A percentile compares a stretch with the other conserved stretches of the same genome.
These are phyloP conservation scores for Penicillium occitanis DNA, from an alignment of 2,329 filamentous ascomycete genomes.

Conservation along the genomic window DNA sequence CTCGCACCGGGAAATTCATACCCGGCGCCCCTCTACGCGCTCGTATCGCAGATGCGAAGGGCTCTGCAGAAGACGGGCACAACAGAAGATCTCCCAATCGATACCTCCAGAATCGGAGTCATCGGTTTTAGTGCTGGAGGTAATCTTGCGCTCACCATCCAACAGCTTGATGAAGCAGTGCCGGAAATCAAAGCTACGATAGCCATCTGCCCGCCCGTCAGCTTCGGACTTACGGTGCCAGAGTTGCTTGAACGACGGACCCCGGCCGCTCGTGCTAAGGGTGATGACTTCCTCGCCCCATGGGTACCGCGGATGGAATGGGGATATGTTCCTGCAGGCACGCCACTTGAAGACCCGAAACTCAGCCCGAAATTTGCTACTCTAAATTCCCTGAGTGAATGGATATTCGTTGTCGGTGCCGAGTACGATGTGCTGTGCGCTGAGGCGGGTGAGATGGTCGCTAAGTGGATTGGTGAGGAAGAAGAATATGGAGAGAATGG, in stretches of 20 bases:
- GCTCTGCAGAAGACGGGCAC: too few species aligned
- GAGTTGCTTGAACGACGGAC: neutral
- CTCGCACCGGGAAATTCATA: neutral
- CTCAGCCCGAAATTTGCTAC: neutral
- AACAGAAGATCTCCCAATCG: neutral
- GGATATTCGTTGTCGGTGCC: neutral
- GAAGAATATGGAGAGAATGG: neutral
- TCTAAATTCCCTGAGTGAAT: neutral
- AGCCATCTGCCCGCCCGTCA: neutral
- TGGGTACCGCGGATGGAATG: neutral
- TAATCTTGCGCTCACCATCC: neutral
- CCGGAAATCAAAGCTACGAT: neutral
- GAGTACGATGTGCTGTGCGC: neutral
- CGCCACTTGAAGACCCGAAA: neutral
- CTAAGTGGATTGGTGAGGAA: neutral
- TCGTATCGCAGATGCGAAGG: neutral
- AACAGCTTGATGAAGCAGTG: neutral
- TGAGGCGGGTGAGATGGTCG: neutral
- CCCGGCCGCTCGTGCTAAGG: neutral
- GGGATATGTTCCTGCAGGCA: neutral
- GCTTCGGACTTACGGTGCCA: neutral
- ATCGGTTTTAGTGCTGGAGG: neutral
- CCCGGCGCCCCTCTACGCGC: neutral
- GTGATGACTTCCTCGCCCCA: neutral
- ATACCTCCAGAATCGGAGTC: neutral